Percentiles rank a stretch among this genome's conserved stretches.
Evolutionary conservation across 352 stramenopile species (phyloP).

Genomic region (Phytophthora chlamydospora): DNA sequence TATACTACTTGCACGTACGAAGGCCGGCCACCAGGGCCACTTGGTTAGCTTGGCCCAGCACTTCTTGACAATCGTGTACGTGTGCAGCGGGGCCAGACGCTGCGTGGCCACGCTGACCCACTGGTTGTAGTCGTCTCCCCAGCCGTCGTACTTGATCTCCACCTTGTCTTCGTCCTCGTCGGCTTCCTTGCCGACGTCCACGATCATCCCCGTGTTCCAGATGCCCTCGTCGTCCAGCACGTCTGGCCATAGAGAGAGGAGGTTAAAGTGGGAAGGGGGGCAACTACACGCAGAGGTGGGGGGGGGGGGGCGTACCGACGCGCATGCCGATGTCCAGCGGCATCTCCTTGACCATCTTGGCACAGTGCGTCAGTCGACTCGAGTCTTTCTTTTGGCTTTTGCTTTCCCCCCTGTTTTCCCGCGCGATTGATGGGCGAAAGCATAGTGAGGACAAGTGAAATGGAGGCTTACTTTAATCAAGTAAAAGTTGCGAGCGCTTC

Average conservation of each 20-base stretch:
- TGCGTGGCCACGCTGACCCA: slow-evolving; percentile 61
- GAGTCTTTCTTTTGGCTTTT: slow-evolving; percentile 2
- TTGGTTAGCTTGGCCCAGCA: slow-evolving; percentile 87
- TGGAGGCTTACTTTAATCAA: too few species aligned
- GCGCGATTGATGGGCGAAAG: slow-evolving; percentile 17
- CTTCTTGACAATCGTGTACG: slow-evolving; percentile 86
- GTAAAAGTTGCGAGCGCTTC: too few species aligned
- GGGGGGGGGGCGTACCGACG: slow-evolving; percentile 54
- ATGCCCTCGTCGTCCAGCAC: slow-evolving; percentile 85
- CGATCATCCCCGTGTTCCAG: slow-evolving; percentile 80
- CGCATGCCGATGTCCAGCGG: slow-evolving; percentile 74
- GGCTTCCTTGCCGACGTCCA: slow-evolving; percentile 67
- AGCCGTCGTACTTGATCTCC: slow-evolving; percentile 87
- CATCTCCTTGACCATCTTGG: slow-evolving; percentile 43
- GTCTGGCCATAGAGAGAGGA: slow-evolving; percentile 40
- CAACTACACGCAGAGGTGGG: neutral
- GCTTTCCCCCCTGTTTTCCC: slow-evolving; percentile 20
- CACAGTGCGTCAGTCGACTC: neutral
- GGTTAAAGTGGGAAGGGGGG: neutral
- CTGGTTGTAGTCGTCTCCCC: slow-evolving; percentile 84
- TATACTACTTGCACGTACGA: slow-evolving; percentile 44
- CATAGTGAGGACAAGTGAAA: slow-evolving; percentile 3
- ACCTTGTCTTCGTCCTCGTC: slow-evolving; percentile 57
- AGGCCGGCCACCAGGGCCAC: slow-evolving; percentile 85
- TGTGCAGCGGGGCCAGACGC: slow-evolving; percentile 76